Evolutionary conservation across 129 eudicot genomes (phyloP), one percentile per base, ranked within the genome.

Genomic region (Helichrysum umbraculigerum): DNA sequence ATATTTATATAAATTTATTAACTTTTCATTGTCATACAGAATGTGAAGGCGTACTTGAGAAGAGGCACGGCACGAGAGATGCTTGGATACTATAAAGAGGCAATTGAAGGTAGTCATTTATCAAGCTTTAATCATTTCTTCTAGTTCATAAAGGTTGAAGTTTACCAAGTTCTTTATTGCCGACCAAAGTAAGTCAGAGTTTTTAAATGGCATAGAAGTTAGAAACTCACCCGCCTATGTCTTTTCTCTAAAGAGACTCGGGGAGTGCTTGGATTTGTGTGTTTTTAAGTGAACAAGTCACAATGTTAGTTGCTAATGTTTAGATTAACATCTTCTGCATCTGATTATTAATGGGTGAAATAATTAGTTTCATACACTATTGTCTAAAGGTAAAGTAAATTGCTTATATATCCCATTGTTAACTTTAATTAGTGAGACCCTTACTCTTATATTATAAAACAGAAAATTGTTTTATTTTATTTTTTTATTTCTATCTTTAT

Each of bases 1-100:
- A 28, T 14, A 35, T 77, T 29, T 11, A 59, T 33, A 70, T 35
- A 25, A 25, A 39, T 56, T 77, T 69, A 20, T 61, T 28, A 16
- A 41, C 30, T 78, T 61, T 61, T 32, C 39, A 57, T 56, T 4
- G 20, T 58, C 67, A 65, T 81, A 17, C 95, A 93, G 98, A 93
- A 88, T 79, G 92, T 93, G 41, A 93, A 93, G 84, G 86, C 98
- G 15, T 88, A 86, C 60, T 70, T 93, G 56, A 84, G 98, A 71
- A 88, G 98, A 82, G 98, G 98, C 56, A 93, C 98, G 57, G 96
- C 98, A 12, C 80, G 98, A 16, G 96, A 93, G 80, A 86, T 88
- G 90, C 89, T 88, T 74, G 96, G 98, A 73, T 90, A 82, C 83
- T 85, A 78, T 34, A 88, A 90, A 71, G 98, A 87, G 79, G 98